Evolutionary conservation across 1,284 basidiomycete genomes (phyloP).

Genomic region (Cutaneotrichosporon spelunceum): DNA sequence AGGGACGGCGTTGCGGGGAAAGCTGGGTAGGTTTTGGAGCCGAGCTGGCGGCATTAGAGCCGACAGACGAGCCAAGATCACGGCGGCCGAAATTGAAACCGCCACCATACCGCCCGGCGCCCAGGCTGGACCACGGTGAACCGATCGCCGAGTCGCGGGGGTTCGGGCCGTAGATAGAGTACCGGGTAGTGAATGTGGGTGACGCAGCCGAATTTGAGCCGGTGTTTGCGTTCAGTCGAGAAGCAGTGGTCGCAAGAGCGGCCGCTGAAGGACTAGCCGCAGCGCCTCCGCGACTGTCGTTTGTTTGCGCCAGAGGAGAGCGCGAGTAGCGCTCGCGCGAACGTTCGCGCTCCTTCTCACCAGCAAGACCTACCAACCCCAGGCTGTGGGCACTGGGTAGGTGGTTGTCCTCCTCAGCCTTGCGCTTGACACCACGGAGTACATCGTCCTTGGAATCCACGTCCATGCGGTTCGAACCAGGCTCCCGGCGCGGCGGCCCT

Average conservation of each 20-base stretch:
- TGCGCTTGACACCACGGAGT: conserved; percentile 42
- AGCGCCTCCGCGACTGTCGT: conserved; percentile 16
- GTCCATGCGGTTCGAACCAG: conserved; percentile 24
- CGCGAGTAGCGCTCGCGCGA: conserved; percentile 37
- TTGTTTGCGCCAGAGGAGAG: conserved; percentile 31
- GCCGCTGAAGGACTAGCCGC: conserved; percentile 5
- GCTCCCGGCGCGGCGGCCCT: conserved; percentile 10
- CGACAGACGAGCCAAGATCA: conserved; percentile 20
- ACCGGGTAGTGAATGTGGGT: conserved; percentile 23
- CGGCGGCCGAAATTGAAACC: conserved; percentile 32
- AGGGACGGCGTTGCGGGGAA: conserved; percentile 31
- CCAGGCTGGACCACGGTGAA: conserved; percentile 34
- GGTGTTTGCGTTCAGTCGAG: conserved; percentile 7
- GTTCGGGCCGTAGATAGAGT: conserved; percentile 46
- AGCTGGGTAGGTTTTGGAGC: conserved; percentile 20
- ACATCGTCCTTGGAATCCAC: conserved; percentile 28
- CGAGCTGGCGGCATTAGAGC: conserved; percentile 15
- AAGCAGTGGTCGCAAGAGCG: neutral
- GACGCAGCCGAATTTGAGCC: conserved; percentile 7
- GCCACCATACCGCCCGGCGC: conserved; percentile 28
- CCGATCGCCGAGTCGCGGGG: conserved; percentile 30
- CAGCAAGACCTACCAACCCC: conserved; percentile 25
- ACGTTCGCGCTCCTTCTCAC: conserved; percentile 33
- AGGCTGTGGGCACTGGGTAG: conserved; percentile 32
- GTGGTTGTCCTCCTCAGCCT: conserved; percentile 37